Percentiles rank a stretch among this genome's conserved stretches.
Conservation (phyloP, 1,284 basidiomycete species). For the Meira nashicola region DNA sequence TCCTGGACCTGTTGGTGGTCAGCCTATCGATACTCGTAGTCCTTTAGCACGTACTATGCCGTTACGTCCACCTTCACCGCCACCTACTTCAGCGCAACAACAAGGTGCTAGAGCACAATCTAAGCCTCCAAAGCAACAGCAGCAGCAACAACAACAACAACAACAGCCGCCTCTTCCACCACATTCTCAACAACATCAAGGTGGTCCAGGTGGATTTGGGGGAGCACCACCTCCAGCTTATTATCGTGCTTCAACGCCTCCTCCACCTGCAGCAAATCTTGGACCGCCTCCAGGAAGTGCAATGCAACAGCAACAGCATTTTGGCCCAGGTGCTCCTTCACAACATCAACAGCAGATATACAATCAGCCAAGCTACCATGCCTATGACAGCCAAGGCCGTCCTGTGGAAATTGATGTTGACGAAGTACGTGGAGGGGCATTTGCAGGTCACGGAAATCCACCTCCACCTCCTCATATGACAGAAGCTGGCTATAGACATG, state of each 20-base stretch:
- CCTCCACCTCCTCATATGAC: not conserved
- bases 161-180: conserved; percentile 2
- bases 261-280: not conserved
- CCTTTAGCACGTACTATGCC: not conserved
- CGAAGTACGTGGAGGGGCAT: not conserved
- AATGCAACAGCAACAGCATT: not conserved
- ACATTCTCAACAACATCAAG: conserved; percentile 10
- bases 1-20: not conserved
- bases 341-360: conserved; percentile 10
- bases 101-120: not conserved
- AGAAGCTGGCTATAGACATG: not conserved
- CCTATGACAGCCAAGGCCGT: conserved; percentile 4
- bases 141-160: conserved; percentile 8
- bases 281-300: not conserved
- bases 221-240: conserved; percentile 8
- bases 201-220: not conserved
- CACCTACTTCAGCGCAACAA: not conserved
- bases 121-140: not conserved
- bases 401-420: conserved; percentile 4
- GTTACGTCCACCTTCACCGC: conserved; percentile 1
- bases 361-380: conserved; percentile 21
- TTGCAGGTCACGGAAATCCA: conserved; percentile 1
- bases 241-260: not conserved
- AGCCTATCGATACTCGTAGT: too few relatives aligned
- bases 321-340: not conserved